phyloP scores from a whole-genome alignment of 2,329 filamentous ascomycete species.

The Orbilia blumenaviensis region DNA sequence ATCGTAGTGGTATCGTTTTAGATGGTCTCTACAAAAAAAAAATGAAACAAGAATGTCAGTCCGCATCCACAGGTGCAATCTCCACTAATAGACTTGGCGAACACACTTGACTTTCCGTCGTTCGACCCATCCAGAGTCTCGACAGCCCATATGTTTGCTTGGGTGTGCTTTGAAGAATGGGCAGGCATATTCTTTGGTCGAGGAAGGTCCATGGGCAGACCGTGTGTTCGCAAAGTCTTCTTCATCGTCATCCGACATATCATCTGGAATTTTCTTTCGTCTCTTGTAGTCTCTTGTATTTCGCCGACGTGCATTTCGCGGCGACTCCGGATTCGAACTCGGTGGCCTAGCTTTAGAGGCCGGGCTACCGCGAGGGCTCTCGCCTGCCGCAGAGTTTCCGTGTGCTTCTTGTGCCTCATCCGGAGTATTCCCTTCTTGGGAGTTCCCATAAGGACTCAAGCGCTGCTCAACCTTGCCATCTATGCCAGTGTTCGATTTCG shows the following conservation, averaged over 20 bases:
- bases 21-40: constrained; percentile 30
- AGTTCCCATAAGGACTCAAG: neutral
- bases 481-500: neutral
- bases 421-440: neutral
- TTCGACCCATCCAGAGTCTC: constrained; percentile 42
- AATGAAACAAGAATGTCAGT: constrained; percentile 15
- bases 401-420: neutral
- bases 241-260: constrained; percentile 32
- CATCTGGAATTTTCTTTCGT: constrained; percentile 38
- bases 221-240: constrained; percentile 10
- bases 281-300: constrained; percentile 31
- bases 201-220: constrained; percentile 2
- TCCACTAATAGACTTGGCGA: neutral
- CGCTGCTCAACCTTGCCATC: neutral
- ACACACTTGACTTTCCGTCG: constrained; percentile 51
- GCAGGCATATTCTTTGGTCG: constrained; percentile 43
- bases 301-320: neutral
- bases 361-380: constrained; percentile 1
- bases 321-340: constrained; percentile 11
- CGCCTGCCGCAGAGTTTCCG: neutral
- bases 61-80: neutral
- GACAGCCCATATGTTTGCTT: constrained; percentile 37
- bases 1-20: constrained; percentile 46
- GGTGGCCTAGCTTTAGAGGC: neutral
- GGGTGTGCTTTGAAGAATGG: constrained; percentile 49